Percentiles rank a stretch among this genome's conserved stretches.
phyloP scores from a whole-genome alignment of 208 protist genomes.

The Leishmania martiniquensis region DNA sequence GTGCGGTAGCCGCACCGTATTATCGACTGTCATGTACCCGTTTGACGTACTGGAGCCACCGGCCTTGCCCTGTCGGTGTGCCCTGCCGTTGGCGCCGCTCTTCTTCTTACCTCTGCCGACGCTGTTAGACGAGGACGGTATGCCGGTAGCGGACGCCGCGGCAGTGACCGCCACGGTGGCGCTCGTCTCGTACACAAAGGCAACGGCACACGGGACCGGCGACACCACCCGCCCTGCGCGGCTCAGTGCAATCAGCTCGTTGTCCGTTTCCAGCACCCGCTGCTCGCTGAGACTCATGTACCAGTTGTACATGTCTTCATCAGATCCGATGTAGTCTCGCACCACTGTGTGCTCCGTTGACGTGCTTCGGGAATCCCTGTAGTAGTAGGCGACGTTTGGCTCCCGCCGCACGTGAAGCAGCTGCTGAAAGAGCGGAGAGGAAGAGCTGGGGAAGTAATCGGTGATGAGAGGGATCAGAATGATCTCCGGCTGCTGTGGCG shows the following conservation, averaged over 20 bases:
- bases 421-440: slow-evolving; percentile 54
- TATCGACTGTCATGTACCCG: slow-evolving; percentile 43
- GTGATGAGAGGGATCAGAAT: slow-evolving; percentile 65
- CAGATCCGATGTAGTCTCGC: slow-evolving; percentile 22
- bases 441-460: slow-evolving; percentile 60
- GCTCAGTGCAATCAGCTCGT: slow-evolving; percentile 53
- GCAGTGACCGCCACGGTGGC: background rate
- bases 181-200: slow-evolving; percentile 51
- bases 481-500: slow-evolving; percentile 35
- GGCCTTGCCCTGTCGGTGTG: slow-evolving; percentile 9
- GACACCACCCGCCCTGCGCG: slow-evolving; percentile 52
- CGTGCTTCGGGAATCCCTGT: slow-evolving; percentile 40
- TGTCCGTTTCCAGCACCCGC: slow-evolving; percentile 66
- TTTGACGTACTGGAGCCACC: slow-evolving; percentile 3
- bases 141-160: background rate
- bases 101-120: slow-evolving; percentile 4
- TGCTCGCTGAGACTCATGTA: slow-evolving; percentile 69
- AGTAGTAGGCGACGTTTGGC: slow-evolving; percentile 44
- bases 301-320: slow-evolving; percentile 57
- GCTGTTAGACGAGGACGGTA: background rate
- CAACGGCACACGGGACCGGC: slow-evolving; percentile 64
- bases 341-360: slow-evolving; percentile 29
- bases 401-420: slow-evolving; percentile 52
- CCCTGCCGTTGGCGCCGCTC: slow-evolving; percentile 5
- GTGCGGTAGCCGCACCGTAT: slow-evolving; percentile 44